phyloP scores from a whole-genome alignment of 2,329 filamentous ascomycete genomes.

The Chrysoporthe puriensis region DNA sequence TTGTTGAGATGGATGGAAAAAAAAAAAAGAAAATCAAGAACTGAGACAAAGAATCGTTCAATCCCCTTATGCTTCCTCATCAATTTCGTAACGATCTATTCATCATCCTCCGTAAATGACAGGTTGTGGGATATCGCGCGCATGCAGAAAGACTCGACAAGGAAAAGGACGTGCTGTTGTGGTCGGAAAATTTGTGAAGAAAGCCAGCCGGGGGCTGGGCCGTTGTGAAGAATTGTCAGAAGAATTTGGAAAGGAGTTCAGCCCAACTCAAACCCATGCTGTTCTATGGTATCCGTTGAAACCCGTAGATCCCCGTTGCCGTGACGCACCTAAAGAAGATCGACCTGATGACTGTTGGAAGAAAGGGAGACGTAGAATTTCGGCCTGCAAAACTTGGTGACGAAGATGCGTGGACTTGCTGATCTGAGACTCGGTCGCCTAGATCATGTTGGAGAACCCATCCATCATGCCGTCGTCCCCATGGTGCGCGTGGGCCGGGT shows the following conservation, averaged over 20 bases:
- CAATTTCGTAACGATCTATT: constrained; percentile 23
- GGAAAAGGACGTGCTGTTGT: background rate
- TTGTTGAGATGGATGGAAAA: background rate
- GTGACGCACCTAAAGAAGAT: background rate
- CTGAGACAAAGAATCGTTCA: constrained; percentile 5
- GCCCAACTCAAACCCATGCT: constrained; percentile 6
- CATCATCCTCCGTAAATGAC: constrained; percentile 23
- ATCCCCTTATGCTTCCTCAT: constrained; percentile 17
- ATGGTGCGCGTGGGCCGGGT: constrained; percentile 34
- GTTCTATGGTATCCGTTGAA: constrained; percentile 16
- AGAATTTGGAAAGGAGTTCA: constrained; percentile 2
- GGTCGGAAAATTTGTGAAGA: background rate
- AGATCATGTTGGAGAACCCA: constrained; percentile 53
- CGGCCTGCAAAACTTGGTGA: constrained; percentile 16
- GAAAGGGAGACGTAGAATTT: background rate
- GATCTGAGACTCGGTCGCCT: constrained; percentile 11
- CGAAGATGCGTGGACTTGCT: background rate
- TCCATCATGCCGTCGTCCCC: constrained; percentile 41
- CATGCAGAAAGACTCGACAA: constrained; percentile 5
- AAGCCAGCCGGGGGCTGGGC: background rate
- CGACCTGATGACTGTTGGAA: background rate
- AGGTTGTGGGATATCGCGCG: constrained; percentile 20
- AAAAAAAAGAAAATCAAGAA: constrained; percentile 10
- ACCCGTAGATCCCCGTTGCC: background rate
- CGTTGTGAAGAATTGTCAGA: background rate